Evolutionary conservation across 2,329 filamentous ascomycete genomes (phyloP), one percentile per base, ranked within the genome.

Genomic region (Beauveria sp.): DNA sequence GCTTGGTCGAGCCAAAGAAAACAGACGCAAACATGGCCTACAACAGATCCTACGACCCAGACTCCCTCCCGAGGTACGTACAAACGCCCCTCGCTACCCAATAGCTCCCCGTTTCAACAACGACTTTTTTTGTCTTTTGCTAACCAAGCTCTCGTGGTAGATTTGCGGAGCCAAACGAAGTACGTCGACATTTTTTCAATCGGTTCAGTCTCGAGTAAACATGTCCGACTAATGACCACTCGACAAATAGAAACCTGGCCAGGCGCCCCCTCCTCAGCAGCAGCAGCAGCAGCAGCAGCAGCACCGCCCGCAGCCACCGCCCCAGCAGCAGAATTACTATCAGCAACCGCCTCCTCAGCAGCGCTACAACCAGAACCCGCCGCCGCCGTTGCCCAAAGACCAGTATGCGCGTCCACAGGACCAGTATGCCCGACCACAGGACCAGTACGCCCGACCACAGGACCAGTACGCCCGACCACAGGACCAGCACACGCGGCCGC

Each of bases 21-120:
- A 16, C 28, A 26, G 42, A 46, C 54, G 43, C 62, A 66, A 75
- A 72, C 64, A 98, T 98, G 93, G 93, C 93, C 61, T 98, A 98
- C 82, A 96, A 96, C 77, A 87, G 86, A 74, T 85, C 88, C 61
- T 95, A 92, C 79, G 96, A 99, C 75, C 93, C 93, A 40, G 93
- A 99, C 79, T 90, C 92, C 72, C 86, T 99, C 66, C 93, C 93
- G 72, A 91, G 91, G 89, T 95, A 82, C 78, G 88, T 76, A 47
- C 26, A 20, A 16, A 34, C 28, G 38, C 38, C 38, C 20, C 22
- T 55, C 40, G 40, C 24, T 30, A 10, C 20, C 45, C 4, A 43
- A 26, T 20, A 45, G 52, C 40, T 20, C 50, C 52, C 56, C 43
- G 51, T 26, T 22, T 38, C 49, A 22, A 42, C 22, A 18, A 52